A percentile compares a stretch with the other conserved stretches of the same genome.
Evolutionary conservation across 2,329 filamentous ascomycete genomes (phyloP).

Genomic region (Monascus ruber): DNA sequence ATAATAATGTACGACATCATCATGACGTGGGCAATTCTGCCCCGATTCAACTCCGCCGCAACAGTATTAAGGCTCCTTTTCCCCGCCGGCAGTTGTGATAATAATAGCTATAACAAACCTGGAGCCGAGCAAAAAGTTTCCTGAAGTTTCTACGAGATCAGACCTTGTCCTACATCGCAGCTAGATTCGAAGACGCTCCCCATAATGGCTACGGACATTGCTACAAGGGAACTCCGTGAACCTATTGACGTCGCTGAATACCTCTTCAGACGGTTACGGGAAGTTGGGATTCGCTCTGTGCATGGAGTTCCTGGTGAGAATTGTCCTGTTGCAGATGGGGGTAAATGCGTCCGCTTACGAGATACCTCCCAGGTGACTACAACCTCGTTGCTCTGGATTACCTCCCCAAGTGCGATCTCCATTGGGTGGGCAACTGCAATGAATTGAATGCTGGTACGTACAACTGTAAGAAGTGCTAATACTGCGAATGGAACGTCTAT

Average conservation of each 20-base stretch:
- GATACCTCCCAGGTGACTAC: constrained; percentile 42
- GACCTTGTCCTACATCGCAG: no score
- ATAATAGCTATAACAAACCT: no score
- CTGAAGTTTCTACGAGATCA: no score
- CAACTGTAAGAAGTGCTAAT: not conserved
- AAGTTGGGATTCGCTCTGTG: constrained; percentile 39
- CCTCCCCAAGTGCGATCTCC: constrained; percentile 40
- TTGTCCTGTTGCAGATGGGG: constrained; percentile 9
- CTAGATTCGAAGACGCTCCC: not conserved
- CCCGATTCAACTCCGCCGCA: no score
- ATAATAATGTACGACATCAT: no score
- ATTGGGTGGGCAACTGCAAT: constrained; percentile 52
- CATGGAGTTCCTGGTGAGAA: constrained; percentile 43
- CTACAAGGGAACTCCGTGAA: constrained; percentile 31
- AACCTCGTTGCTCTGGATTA: constrained; percentile 54
- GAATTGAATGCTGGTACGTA: constrained; percentile 46
- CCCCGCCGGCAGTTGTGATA: no score
- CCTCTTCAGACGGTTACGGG: constrained; percentile 37
- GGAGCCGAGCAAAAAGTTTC: no score
- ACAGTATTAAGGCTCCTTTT: no score
- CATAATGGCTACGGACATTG: constrained; percentile 30
- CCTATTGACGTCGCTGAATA: constrained; percentile 39
- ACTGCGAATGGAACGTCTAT: not conserved
- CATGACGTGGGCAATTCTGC: no score
- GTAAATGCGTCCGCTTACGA: constrained; percentile 2